phyloP scores from a whole-genome alignment of 148 eudicot genomes.

The Hydrangea macrophylla region DNA sequence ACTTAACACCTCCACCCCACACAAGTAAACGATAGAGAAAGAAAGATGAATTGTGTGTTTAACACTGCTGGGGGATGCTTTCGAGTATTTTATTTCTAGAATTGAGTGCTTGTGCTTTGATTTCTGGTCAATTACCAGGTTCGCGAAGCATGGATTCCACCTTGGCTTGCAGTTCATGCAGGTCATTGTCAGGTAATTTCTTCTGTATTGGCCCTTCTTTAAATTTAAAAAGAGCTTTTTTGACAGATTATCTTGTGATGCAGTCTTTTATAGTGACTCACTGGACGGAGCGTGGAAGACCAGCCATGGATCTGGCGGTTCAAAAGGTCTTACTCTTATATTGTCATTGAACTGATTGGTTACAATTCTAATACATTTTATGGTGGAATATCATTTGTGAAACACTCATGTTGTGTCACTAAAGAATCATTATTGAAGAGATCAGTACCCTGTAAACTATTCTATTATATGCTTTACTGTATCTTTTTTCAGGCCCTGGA shows the following conservation, averaged over 20 bases:
- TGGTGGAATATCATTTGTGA: background rate
- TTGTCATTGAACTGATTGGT: slow-evolving; percentile 9
- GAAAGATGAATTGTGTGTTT: background rate
- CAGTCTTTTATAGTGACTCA: slow-evolving; percentile 52
- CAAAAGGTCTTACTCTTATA: slow-evolving; percentile 41
- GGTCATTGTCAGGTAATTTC: slow-evolving; percentile 48
- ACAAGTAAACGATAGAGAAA: background rate
- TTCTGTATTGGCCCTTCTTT: slow-evolving; percentile 5
- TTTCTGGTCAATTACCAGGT: slow-evolving; percentile 36
- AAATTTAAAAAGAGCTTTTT: background rate
- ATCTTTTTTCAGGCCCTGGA: slow-evolving; percentile 38
- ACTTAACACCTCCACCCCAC: background rate
- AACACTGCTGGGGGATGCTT: background rate
- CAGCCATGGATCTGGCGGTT: slow-evolving; percentile 41
- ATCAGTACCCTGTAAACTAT: background rate
- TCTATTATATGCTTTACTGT: background rate
- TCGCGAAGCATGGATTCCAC: slow-evolving; percentile 61
- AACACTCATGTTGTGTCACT: background rate
- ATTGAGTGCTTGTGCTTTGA: slow-evolving; percentile 4
- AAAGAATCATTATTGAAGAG: background rate
- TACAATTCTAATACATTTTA: background rate
- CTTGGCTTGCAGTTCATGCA: slow-evolving; percentile 51
- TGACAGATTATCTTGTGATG: slow-evolving; percentile 11
- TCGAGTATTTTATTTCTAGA: background rate
- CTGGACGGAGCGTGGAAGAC: slow-evolving; percentile 73